phyloP scores from a whole-genome alignment of 116 monocot genomes.

The Trichopus zeylanicus region DNA sequence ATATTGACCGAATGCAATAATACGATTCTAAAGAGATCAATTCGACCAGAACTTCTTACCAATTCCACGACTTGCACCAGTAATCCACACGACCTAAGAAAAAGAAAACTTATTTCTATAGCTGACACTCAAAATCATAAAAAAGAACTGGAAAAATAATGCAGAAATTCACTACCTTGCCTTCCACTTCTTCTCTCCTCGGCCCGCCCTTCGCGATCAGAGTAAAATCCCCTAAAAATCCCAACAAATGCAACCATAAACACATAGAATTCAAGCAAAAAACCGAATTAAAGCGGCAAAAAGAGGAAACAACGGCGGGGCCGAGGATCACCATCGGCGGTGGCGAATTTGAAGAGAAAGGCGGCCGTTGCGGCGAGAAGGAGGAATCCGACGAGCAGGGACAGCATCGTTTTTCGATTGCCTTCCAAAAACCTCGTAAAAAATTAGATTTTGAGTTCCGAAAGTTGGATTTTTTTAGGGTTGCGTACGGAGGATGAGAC shows the following conservation, averaged over 20 bases:
- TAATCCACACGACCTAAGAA: conserved; percentile 95
- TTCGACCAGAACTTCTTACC: conserved; percentile 21
- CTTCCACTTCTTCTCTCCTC: conserved; percentile 65
- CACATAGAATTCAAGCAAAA: background rate
- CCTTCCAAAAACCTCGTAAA: too few species aligned
- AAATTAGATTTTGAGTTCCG: too few species aligned
- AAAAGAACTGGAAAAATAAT: background rate
- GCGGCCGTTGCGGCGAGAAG: conserved; percentile 13
- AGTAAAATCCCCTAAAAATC: conserved; percentile 62
- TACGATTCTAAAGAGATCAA: background rate
- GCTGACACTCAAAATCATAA: background rate
- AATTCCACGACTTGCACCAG: conserved; percentile 96
- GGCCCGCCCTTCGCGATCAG: conserved; percentile 61
- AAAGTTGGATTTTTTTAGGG: too few species aligned
- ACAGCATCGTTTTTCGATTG: too few species aligned
- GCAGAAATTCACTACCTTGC: conserved; percentile 43
- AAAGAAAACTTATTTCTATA: background rate
- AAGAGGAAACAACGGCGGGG: background rate
- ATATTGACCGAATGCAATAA: too few species aligned
- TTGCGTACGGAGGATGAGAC: too few species aligned
- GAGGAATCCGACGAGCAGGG: conserved; percentile 16
- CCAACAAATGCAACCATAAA: background rate
- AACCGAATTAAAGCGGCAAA: background rate
- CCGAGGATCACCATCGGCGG: conserved; percentile 47
- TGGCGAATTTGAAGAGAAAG: conserved; percentile 47